These are phyloP conservation scores for Iris pallida DNA, from an alignment of 116 monocot species.

Conservation along the genomic window DNA sequence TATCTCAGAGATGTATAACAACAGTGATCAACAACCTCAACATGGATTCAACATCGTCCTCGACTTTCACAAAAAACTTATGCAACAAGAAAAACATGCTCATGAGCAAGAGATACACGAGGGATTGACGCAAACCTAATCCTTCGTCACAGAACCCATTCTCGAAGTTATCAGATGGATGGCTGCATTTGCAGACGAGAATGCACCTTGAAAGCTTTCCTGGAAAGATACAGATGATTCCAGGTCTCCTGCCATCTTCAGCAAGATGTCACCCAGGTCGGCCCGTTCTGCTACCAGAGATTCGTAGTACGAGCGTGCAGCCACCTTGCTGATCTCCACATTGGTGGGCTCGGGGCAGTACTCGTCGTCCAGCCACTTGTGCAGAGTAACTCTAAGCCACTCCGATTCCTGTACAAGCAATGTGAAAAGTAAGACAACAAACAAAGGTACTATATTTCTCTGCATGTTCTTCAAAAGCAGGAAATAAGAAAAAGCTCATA, in stretches of 20 bases:
- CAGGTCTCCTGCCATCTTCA: slow-evolving; percentile 67
- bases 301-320: slow-evolving; percentile 73
- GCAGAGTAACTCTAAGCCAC: slow-evolving; percentile 71
- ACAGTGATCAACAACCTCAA: too few relatives aligned
- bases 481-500: too few relatives aligned
- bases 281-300: slow-evolving; percentile 50
- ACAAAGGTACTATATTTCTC: too few relatives aligned
- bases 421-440: not conserved
- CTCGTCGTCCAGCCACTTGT: slow-evolving; percentile 90
- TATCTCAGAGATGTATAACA: too few relatives aligned
- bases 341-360: slow-evolving; percentile 89
- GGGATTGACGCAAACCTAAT: not conserved
- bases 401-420: slow-evolving; percentile 67
- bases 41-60: too few relatives aligned
- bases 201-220: slow-evolving; percentile 90
- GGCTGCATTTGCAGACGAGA: slow-evolving; percentile 94
- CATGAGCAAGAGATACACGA: too few relatives aligned
- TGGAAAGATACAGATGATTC: slow-evolving; percentile 58
- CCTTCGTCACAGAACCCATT: slow-evolving; percentile 23
- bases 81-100: too few relatives aligned
- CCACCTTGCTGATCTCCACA: slow-evolving; percentile 76
- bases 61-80: too few relatives aligned
- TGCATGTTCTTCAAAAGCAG: too few relatives aligned
- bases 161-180: slow-evolving; percentile 50
- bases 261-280: slow-evolving; percentile 68